Conservation (phyloP, 2,329 filamentous ascomycete species). For the Ophiobolus disseminans region DNA sequence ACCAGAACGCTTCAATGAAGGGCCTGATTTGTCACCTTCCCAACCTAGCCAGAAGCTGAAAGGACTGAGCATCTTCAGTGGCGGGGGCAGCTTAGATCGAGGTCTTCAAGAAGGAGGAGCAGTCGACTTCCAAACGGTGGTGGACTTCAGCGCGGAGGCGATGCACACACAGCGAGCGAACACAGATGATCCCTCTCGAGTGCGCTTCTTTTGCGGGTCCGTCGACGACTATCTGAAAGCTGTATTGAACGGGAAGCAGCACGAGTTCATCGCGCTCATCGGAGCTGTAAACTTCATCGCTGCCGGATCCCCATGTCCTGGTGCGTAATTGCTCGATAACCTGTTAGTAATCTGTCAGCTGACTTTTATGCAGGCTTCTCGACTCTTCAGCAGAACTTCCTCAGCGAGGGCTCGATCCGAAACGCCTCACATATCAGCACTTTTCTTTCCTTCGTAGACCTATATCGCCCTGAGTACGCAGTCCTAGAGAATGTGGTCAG, state of each 20-base stretch:
- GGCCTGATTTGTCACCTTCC: constrained; percentile 65
- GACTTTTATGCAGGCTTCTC: constrained; percentile 65
- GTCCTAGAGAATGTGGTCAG: constrained; percentile 77
- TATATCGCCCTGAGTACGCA: constrained; percentile 77
- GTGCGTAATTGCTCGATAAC: constrained; percentile 6
- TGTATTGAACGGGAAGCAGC: constrained; percentile 58
- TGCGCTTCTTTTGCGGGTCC: constrained; percentile 71
- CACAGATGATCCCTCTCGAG: constrained; percentile 45
- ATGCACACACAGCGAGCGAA: constrained; percentile 80
- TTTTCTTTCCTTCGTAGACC: constrained; percentile 75
- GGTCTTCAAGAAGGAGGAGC: constrained; percentile 76
- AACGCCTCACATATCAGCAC: constrained; percentile 81
- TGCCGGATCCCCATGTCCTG: constrained; percentile 77
- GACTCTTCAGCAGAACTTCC: constrained; percentile 64
- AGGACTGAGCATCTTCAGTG: constrained; percentile 78
- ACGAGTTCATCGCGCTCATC: constrained; percentile 60
- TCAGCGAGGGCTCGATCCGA: constrained; percentile 63
- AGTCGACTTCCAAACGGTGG: constrained; percentile 69
- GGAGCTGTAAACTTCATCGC: constrained; percentile 73
- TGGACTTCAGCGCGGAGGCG: constrained; percentile 70
- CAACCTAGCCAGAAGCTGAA: constrained; percentile 10
- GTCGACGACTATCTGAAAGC: constrained; percentile 70
- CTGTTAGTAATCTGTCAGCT: neutral
- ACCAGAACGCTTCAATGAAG: constrained; percentile 53
- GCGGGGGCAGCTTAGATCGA: constrained; percentile 77